Evolutionary conservation across 148 eudicot species (phyloP), one percentile per base, ranked within the genome.

Genomic region (Cornus controversa): DNA sequence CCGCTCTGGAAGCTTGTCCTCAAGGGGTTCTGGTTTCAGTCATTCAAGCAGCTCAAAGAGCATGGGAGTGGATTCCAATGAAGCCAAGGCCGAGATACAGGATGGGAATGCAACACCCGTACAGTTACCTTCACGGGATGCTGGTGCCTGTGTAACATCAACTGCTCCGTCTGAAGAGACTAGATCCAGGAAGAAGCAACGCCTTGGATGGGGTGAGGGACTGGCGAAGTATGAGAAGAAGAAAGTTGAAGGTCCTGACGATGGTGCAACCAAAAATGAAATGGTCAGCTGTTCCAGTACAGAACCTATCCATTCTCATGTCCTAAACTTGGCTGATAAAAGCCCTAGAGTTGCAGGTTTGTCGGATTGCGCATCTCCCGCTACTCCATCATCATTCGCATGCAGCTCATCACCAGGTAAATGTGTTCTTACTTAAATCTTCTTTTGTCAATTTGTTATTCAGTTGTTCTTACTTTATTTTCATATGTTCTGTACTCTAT

Each of bases 151-250:
- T 83, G 79, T 25, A 15, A 63, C 85, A 37, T 81, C 89, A 62
- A 73, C 75, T 68, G 82, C 79, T 71, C 78, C 81, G 14, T 76
- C 84, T 31, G 98, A 91, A 71, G 99, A 93, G 54, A 77, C 80
- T 24, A 37, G 63, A 76, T 87, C 92, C 68, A 82, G 89, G 81
- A 96, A 96, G 87, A 96, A 92, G 84, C 90, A 93, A 23, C 95
- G 99, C 16, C 91, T 96, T 77, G 89, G 93, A 10, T 96, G 99
- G 99, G 99, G 99, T 57, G 91, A 93, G 78, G 99, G 99, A 58
- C 82, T 96, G 81, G 97, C 98, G 28, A 93, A 96, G 87, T 96
- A 83, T 72, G 99, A 96, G 87, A 92, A 89, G 84, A 93, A 96
- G 86, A 89, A 84, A 80, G 91, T 91, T 85, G 96, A 84, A 16